phyloP scores from a whole-genome alignment of 169 alveolate genomes.

The Miamiensis avidus region DNA sequence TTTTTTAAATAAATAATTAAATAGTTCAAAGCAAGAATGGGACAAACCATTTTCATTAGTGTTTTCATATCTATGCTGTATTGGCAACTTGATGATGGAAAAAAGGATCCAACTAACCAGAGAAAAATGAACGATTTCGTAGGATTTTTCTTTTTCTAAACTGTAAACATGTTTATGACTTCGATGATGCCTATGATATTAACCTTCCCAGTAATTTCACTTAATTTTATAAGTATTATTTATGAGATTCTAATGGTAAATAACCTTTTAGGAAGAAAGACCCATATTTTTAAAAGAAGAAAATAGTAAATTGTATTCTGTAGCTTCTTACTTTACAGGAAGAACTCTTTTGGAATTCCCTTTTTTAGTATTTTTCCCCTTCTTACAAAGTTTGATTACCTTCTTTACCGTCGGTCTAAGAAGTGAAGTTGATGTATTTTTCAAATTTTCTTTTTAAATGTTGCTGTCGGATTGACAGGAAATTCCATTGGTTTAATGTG shows the following conservation, averaged over 20 bases:
- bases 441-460: neutral
- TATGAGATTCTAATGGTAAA: too few relatives aligned
- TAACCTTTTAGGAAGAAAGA: constrained; percentile 33
- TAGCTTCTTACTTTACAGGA: constrained; percentile 15
- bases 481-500: constrained; percentile 26
- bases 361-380: constrained; percentile 25
- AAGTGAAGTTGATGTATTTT: constrained; percentile 5
- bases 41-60: neutral
- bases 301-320: constrained; percentile 31
- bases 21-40: neutral
- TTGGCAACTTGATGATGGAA: neutral
- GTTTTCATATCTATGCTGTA: neutral
- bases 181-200: neutral
- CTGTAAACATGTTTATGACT: neutral
- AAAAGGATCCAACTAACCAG: neutral
- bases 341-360: constrained; percentile 31
- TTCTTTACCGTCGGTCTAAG: constrained; percentile 24
- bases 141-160: neutral
- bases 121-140: neutral
- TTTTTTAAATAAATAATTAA: constrained; percentile 17
- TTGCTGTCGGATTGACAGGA: constrained; percentile 12
- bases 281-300: constrained; percentile 29
- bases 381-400: constrained; percentile 5
- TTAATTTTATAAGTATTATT: neutral
- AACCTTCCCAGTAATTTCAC: neutral